phyloP scores from a whole-genome alignment of 2,329 filamentous ascomycete species.

The Claviceps sp. region DNA sequence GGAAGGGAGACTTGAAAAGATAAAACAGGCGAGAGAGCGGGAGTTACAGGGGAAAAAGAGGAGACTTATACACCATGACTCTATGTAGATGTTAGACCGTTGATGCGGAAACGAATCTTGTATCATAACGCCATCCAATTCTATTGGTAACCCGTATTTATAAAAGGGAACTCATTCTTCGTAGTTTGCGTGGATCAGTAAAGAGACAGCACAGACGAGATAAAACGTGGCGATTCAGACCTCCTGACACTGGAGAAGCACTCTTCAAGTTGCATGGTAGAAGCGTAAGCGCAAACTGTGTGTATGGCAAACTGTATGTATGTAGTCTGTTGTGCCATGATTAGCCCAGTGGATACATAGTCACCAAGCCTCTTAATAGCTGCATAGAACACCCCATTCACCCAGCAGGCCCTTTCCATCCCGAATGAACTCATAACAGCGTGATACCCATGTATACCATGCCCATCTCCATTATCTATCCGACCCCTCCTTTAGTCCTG shows the following conservation, averaged over 20 bases:
- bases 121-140: slow-evolving; percentile 7
- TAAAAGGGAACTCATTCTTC: no score
- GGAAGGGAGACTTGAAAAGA: background rate
- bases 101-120: slow-evolving; percentile 13
- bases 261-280: no score
- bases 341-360: background rate
- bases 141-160: background rate
- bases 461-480: no score
- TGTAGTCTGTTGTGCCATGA: no score
- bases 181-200: no score
- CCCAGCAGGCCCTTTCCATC: background rate
- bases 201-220: no score
- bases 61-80: slow-evolving; percentile 3
- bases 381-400: slow-evolving; percentile 5
- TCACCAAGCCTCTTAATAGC: slow-evolving; percentile 10
- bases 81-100: slow-evolving; percentile 16
- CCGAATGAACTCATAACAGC: background rate
- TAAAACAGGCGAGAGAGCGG: background rate
- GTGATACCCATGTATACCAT: slow-evolving; percentile 2
- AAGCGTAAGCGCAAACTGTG: background rate
- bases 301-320: background rate
- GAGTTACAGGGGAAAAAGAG: background rate
- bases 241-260: no score
- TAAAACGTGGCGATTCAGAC: no score
- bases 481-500: slow-evolving; percentile 53